phyloP scores from a whole-genome alignment of 1,139 yeast genomes.

The Pneumocystis oryctolagi region DNA sequence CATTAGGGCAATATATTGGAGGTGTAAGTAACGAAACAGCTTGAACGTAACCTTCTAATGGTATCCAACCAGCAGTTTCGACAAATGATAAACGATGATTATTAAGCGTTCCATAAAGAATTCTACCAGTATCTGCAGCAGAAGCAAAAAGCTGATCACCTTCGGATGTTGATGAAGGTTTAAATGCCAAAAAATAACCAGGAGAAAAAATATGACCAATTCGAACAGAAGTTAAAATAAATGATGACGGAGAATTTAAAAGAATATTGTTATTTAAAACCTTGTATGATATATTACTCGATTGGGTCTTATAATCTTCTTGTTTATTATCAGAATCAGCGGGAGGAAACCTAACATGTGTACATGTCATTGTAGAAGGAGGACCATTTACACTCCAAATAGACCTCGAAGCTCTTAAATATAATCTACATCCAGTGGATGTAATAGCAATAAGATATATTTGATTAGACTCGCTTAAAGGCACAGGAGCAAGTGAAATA shows the following conservation, averaged over 20 bases:
- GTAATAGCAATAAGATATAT: conserved; percentile 76
- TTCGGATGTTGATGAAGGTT: conserved; percentile 14
- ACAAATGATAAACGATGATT: conserved; percentile 31
- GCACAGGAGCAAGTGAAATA: conserved; percentile 47
- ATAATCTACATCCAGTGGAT: conserved; percentile 67
- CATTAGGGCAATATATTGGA: conserved; percentile 72
- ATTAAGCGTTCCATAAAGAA: conserved; percentile 35
- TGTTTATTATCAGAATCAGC: neutral
- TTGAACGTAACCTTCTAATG: conserved; percentile 50
- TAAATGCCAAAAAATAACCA: conserved; percentile 54
- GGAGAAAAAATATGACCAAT: conserved; percentile 55
- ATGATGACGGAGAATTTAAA: conserved; percentile 19
- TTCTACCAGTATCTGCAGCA: conserved; percentile 64
- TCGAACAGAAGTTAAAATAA: conserved; percentile 28
- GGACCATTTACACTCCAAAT: conserved; percentile 8
- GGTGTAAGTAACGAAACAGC: conserved; percentile 52
- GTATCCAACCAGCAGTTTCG: conserved; percentile 70
- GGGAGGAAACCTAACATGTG: conserved; percentile 27
- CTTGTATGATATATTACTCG: neutral
- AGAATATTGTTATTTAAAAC: conserved; percentile 1
- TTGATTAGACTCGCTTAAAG: conserved; percentile 49
- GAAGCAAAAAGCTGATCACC: conserved; percentile 49
- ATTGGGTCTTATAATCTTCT: conserved; percentile 2
- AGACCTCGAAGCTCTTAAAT: conserved; percentile 27
- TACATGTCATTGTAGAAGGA: conserved; percentile 18